A percentile compares a stretch with the other conserved stretches of the same genome.
Evolutionary conservation across 2,329 filamentous ascomycete genomes (phyloP).

Genomic region (Fusarium liriodendri): DNA sequence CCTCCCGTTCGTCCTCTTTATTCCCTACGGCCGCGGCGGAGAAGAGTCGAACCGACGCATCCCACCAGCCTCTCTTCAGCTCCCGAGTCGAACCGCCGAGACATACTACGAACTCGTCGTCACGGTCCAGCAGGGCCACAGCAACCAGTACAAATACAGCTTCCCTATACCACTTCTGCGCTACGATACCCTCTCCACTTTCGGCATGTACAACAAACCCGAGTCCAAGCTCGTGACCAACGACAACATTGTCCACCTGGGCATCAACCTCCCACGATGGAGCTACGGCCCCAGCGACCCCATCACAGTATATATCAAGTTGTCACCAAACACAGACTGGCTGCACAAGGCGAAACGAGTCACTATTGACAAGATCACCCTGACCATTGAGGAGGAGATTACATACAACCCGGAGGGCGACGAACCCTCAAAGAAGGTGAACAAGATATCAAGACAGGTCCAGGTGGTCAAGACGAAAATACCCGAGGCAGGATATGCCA

Average conservation of each 20-base stretch:
- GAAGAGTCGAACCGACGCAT: constrained; percentile 91
- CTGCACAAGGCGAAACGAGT: constrained; percentile 90
- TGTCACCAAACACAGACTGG: constrained; percentile 93
- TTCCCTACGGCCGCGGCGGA: constrained; percentile 91
- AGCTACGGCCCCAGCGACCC: constrained; percentile 96
- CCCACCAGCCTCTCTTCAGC: constrained; percentile 89
- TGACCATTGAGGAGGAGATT: constrained; percentile 96
- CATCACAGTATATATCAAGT: constrained; percentile 94
- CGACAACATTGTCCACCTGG: constrained; percentile 91
- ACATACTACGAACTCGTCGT: constrained; percentile 98
- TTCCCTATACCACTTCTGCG: constrained; percentile 92
- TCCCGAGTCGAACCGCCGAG: constrained; percentile 93
- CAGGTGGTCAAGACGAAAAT: constrained; percentile 85
- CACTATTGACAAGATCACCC: constrained; percentile 92
- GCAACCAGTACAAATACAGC: constrained; percentile 87
- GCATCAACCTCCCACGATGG: constrained; percentile 93
- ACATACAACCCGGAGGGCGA: constrained; percentile 99
- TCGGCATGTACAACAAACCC: constrained; percentile 99
- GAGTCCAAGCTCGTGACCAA: constrained; percentile 87
- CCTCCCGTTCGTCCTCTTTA: constrained; percentile 95
- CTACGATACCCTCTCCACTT: constrained; percentile 97
- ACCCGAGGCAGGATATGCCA: constrained; percentile 91
- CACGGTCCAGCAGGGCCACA: constrained; percentile 90
- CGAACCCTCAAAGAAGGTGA: constrained; percentile 90
- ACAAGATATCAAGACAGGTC: constrained; percentile 85